These are phyloP conservation scores for Lagerstroemia speciosa DNA, from an alignment of 345 rosid species.

Conservation along the genomic window DNA sequence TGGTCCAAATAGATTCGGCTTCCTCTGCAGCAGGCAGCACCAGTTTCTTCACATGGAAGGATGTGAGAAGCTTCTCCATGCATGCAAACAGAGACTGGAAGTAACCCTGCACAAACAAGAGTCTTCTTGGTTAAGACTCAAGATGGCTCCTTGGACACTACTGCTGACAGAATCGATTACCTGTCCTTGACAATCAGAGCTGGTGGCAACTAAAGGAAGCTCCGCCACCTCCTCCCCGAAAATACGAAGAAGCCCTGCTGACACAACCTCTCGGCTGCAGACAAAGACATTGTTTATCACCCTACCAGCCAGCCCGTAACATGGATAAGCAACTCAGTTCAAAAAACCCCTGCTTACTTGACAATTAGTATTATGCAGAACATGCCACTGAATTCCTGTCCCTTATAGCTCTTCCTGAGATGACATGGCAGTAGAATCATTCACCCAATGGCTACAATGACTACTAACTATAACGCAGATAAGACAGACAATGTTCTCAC, in stretches of 20 bases:
- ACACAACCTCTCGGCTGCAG: conserved; percentile 70
- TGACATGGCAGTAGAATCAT: background rate
- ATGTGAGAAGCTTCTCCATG: conserved; percentile 58
- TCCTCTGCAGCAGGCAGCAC: conserved; percentile 88
- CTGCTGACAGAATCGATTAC: conserved; percentile 19
- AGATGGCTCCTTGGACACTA: background rate
- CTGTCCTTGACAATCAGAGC: conserved; percentile 55
- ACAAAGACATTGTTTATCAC: conserved; percentile 12
- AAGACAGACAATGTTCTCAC: conserved; percentile 7
- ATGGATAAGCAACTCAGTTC: background rate
- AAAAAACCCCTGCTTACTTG: conserved; percentile 44
- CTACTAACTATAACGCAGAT: background rate
- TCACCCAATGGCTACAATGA: background rate
- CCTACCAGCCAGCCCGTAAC: conserved; percentile 1
- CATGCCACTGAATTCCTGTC: conserved; percentile 82
- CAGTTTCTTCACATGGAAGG: conserved; percentile 51
- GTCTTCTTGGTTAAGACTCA: background rate
- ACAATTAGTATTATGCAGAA: conserved; percentile 66
- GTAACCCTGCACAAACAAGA: conserved; percentile 52
- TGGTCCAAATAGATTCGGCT: conserved; percentile 82
- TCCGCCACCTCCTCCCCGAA: conserved; percentile 87
- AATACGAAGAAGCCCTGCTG: conserved; percentile 68
- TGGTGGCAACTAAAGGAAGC: conserved; percentile 85
- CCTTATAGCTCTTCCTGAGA: conserved; percentile 41
- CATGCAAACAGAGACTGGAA: conserved; percentile 72